Base-by-base conservation (phyloP, 2,329 filamentous ascomycete genomes). In the Coniochaeta sp. region DNA sequence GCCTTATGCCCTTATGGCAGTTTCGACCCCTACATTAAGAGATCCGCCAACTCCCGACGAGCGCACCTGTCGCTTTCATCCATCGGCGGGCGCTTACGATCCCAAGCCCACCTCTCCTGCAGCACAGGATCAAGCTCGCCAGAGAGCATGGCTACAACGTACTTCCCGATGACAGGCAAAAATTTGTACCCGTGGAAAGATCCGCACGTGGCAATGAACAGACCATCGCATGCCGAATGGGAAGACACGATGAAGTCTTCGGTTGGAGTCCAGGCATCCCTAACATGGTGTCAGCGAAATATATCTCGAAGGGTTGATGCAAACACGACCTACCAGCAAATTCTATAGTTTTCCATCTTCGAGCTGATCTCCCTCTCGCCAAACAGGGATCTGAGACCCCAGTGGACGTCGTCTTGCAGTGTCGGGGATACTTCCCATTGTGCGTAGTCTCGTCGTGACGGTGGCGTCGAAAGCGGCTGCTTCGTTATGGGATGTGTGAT, bases 181-280 rank as follows among this genome's bases (percentile, higher is more conserved):
- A 89, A 88, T 70, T 89, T 89, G 76, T 80, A 89, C 17, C 83
- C 81, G 70, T 89, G 86, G 65, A 88, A 87, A 0, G 85, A 88
- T 7, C 86, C 86, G 14, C 84, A 85, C 0, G 83, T 84, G 0
- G 85, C 86, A 1, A 90, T 67, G 65, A 82, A 88, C 0, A 89
- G 72, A 24, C 84, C 84, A 56, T 69, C 68, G 22, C 67, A 81
- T 34, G 74, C 76, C 0, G 78, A 61, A 64, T 87, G 79, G 0
- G 83, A 82, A 6, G 82, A 83, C 65, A 89, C 82, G 63, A 89
- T 79, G 65, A 86, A 87, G 67, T 89, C 84, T 24, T 78, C 76
- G 67, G 76, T 83, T 2, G 83, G 79, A 0, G 84, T 86, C 65
- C 88, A 83, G 11, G 85, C 86, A 64, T 89, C 86, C 86, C 86